A percentile compares a stretch with the other conserved stretches of the same genome.
Evolutionary conservation across 2,329 filamentous ascomycete species (phyloP).

Genomic region (Byssochlamys sp.): DNA sequence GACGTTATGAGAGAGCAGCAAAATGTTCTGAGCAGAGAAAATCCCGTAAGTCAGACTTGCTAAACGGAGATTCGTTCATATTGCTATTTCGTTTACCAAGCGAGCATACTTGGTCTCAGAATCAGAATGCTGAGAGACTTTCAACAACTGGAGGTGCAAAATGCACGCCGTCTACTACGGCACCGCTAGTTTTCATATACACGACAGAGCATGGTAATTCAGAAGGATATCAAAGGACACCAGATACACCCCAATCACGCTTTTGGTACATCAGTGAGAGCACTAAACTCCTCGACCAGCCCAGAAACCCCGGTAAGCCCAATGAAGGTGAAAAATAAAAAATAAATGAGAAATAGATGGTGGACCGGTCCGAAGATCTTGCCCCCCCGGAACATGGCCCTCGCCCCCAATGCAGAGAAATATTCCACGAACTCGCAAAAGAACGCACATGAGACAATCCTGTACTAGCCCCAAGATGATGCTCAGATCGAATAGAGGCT

Average conservation of each 20-base stretch:
- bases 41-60: background rate
- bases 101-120: background rate
- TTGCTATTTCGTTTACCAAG: background rate
- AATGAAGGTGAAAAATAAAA: background rate
- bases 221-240: conserved; percentile 2
- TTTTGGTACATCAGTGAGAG: conserved; percentile 9
- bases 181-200: conserved; percentile 1
- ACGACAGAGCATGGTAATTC: conserved; percentile 1
- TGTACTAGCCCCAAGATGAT: background rate
- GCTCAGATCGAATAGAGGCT: background rate
- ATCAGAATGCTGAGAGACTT: background rate
- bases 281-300: conserved; percentile 5
- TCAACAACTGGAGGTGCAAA: background rate
- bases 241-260: conserved; percentile 2
- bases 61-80: background rate
- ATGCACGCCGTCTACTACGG: background rate
- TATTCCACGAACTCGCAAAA: background rate
- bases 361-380: background rate
- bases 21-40: too few species aligned
- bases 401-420: background rate
- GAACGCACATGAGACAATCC: background rate
- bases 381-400: background rate
- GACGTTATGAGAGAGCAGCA: background rate
- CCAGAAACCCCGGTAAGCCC: conserved; percentile 1
- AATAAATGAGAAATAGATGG: conserved; percentile 1